A percentile compares a stretch with the other conserved stretches of the same genome.
These are phyloP conservation scores for Penicillium palitans DNA, from an alignment of 2,329 filamentous ascomycete genomes.

Conservation along the genomic window DNA sequence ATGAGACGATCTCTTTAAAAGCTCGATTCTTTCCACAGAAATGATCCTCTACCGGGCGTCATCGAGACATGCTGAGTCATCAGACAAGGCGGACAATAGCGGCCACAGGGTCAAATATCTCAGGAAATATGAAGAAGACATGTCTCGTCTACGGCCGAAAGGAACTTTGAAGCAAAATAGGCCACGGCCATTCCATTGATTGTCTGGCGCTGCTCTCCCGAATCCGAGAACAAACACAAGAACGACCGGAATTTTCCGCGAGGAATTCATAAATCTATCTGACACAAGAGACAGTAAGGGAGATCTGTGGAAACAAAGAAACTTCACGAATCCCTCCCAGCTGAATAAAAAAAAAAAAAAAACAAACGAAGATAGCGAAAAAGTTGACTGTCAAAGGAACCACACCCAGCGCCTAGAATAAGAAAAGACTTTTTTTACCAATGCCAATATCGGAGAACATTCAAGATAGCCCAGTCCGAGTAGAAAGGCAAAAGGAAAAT, in stretches of 20 bases:
- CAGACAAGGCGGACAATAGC: neutral
- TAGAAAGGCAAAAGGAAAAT: neutral
- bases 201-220: slow-evolving; percentile 2
- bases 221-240: slow-evolving; percentile 4
- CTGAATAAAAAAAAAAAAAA: slow-evolving; percentile 3
- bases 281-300: slow-evolving; percentile 4
- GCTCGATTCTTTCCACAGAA: neutral
- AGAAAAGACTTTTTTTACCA: slow-evolving; percentile 21
- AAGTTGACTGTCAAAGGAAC: slow-evolving; percentile 5
- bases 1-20: neutral
- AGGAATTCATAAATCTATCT: slow-evolving; percentile 25
- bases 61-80: neutral
- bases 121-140: neutral
- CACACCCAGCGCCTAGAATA: slow-evolving; percentile 20
- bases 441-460: slow-evolving; percentile 6
- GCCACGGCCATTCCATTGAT: slow-evolving; percentile 11
- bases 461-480: neutral
- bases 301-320: slow-evolving; percentile 9
- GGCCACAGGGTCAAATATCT: neutral
- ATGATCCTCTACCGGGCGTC: neutral
- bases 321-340: slow-evolving; percentile 18
- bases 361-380: neutral
- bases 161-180: slow-evolving; percentile 4
- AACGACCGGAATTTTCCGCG: slow-evolving; percentile 14
- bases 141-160: neutral